Evolutionary conservation across 2,329 filamentous ascomycete genomes (phyloP), one percentile per base, ranked within the genome.

Genomic region (Apiospora rasikravindrae): DNA sequence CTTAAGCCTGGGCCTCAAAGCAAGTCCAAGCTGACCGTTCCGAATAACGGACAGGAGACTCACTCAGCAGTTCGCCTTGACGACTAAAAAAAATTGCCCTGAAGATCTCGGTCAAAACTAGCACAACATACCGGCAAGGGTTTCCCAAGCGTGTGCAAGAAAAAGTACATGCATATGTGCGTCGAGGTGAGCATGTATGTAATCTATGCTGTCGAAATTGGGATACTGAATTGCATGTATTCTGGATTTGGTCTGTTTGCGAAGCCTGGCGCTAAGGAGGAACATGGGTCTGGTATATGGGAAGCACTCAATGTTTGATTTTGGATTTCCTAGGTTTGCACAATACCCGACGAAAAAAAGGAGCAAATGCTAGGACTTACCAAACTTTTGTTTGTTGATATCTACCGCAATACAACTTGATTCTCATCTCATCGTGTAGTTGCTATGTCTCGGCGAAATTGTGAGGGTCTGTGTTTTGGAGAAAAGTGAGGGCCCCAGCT

Each of bases 1-100:
- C 78, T 86, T 26, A 86, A 86, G 75, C 81, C 81, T 0, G 81
- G 81, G 0, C 80, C 81, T 10, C 81, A 82, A 75, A 81, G 79
- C 69, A 57, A 74, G 42, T 75, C 76, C 0, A 75, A 66, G 0
- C 75, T 85, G 69, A 73, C 73, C 11, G 75, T 73, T 16, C 80
- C 81, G 1, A 80, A 80, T 49, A 80, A 81, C 72, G 81, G 80
- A 2, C 78, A 79, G 7, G 78, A 82, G 14, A 80, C 80, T 26
- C 83, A 85, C 69, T 81, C 82, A 0, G 83, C 80, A 10, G 76
- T 84, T 51, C 76, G 80, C 7, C 13, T 53, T n/a, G 68, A 68
- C 24, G 40, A 44, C 42, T 26, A 4, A 68, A 6, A 6, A 29
- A 29, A 24, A 2, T 64, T 33, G 22, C 22, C 22, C 45, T n/a